phyloP scores from a whole-genome alignment of 306 rosid genomes.

The Geum urbanum region DNA sequence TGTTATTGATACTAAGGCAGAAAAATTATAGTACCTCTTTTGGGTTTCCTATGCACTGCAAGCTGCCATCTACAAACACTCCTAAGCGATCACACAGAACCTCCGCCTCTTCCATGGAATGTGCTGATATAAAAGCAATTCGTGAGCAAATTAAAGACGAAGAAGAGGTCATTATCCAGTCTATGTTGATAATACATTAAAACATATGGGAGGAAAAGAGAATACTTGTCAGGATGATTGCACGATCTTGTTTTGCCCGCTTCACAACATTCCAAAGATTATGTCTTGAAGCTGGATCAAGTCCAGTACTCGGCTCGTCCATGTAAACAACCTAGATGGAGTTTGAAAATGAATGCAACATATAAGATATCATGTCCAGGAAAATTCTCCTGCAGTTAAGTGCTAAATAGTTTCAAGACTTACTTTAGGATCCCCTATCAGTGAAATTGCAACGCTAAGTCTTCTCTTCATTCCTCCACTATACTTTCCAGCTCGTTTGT shows the following conservation, averaged over 20 bases:
- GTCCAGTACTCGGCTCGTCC: conserved; percentile 98
- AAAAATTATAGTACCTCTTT: conserved; percentile 55
- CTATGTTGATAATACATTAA: too few species aligned
- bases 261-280: conserved; percentile 84
- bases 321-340: conserved; percentile 73
- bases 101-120: conserved; percentile 99
- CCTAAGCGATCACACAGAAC: conserved; percentile 87
- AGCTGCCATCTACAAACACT: conserved; percentile 82
- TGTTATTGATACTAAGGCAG: neutral
- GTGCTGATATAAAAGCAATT: conserved; percentile 54
- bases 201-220: conserved; percentile 29
- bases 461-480: conserved; percentile 99
- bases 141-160: conserved; percentile 8
- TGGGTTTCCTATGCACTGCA: conserved; percentile 97
- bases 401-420: conserved; percentile 16
- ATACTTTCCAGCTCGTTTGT: conserved; percentile 73
- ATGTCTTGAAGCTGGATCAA: conserved; percentile 93
- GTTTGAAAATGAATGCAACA: conserved; percentile 7
- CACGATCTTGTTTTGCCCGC: conserved; percentile 80
- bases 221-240: conserved; percentile 88
- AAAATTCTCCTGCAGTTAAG: neutral
- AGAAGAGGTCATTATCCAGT: neutral
- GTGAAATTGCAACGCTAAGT: conserved; percentile 93
- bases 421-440: conserved; percentile 88
- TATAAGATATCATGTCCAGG: conserved; percentile 1